Evolutionary conservation across 805 yeast species (phyloP), one percentile per base, ranked within the genome.

Genomic region (Groenewaldozyma salmanticensis): DNA sequence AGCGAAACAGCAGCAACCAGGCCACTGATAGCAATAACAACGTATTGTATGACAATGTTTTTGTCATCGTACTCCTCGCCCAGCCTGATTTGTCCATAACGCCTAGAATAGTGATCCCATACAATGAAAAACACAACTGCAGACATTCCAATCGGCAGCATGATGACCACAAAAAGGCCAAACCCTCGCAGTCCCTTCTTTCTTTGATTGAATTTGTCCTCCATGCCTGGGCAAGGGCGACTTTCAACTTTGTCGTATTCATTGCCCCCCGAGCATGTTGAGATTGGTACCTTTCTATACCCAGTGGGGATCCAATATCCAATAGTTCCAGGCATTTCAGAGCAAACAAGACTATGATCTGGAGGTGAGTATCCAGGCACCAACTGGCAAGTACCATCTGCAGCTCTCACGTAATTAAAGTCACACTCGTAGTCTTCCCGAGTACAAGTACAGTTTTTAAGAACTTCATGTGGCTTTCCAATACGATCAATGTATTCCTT

Each of bases 381-480:
- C 32, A 87, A 71, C 56, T 76, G 76, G 65, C 98, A 92, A 2
- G 92, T 81, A 17, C 94, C 94, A 55, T 86, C 95, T 0, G 52
- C 46, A 38, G 77, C 78, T 44, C 80, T 70, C 43, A 62, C 73
- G 59, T 69, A 88, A 61, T 88, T 88, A 66, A 78, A 85, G 59
- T 92, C 98, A 71, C 98, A 92, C 61, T 92, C 98, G 55, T 67
- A 92, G 55, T 90, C 98, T 39, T 73, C 72, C 60, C 95, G 73
- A 0, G 92, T 71, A 65, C 98, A 92, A 1, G 80, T 57, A 64
- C 98, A 92, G 58, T 83, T 79, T 45, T 75, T 67, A 7, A 72
- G 57, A 9, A 72, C 66, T 48, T 69, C 71, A 54, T 68, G 73
- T 1, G 83, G 87, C 21, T 64, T 57, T 33, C 83, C 66, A 35